Percentiles rank a stretch among this genome's conserved stretches.
These are phyloP conservation scores for Daldinia decipiens DNA, from an alignment of 495 filamentous ascomycete genomes.

Conservation along the genomic window DNA sequence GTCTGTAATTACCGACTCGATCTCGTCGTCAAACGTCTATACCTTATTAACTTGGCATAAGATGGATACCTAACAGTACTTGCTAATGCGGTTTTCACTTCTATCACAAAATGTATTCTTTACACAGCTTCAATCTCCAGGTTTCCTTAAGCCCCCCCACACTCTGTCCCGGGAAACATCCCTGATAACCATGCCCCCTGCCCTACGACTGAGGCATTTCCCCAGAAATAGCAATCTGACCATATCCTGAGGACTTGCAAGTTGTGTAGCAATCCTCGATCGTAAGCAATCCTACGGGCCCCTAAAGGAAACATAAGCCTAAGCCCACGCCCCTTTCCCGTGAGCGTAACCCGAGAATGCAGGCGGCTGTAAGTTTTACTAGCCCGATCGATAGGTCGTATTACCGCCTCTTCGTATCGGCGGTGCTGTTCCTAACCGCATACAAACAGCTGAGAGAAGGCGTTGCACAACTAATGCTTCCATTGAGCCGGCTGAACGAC, in stretches of 20 bases:
- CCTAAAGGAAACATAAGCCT: background rate
- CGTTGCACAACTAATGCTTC: background rate
- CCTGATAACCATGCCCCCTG: background rate
- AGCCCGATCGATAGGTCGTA: conserved; percentile 6
- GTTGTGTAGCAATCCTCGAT: conserved; percentile 10
- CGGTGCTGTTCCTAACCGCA: background rate
- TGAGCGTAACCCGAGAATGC: background rate
- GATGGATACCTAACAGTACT: background rate
- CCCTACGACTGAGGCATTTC: conserved; percentile 32
- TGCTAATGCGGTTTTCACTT: background rate
- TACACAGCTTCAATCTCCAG: background rate
- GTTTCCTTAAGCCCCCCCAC: background rate
- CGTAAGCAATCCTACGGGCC: conserved; percentile 12
- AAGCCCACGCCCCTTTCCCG: background rate
- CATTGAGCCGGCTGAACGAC: background rate
- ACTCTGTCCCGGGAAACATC: background rate
- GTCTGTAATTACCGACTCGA: background rate
- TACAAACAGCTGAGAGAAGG: no score
- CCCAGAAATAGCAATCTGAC: conserved; percentile 23
- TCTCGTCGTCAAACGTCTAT: conserved; percentile 3
- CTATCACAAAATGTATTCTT: background rate
- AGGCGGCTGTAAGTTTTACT: background rate
- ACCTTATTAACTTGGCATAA: background rate
- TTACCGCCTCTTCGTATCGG: background rate
- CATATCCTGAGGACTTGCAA: conserved; percentile 11